Percentiles rank a stretch among this genome's conserved stretches.
Conservation (phyloP, 495 filamentous ascomycete genomes). For the Durotheca rogersii region DNA sequence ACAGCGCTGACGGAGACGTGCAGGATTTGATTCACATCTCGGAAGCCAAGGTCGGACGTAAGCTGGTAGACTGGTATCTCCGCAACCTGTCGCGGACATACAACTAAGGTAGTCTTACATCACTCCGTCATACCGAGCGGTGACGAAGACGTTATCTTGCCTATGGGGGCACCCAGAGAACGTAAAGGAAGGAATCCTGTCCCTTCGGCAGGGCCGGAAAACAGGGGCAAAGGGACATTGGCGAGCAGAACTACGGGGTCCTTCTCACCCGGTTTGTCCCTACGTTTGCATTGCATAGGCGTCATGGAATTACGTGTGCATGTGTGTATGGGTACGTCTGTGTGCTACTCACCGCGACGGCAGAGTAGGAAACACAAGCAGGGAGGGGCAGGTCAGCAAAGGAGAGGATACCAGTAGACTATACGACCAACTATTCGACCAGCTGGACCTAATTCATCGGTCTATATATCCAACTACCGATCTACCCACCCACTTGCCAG, state of each 20-base stretch:
- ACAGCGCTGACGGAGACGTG: slow-evolving; percentile 30
- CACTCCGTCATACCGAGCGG: too few relatives aligned
- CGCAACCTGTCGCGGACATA: slow-evolving; percentile 94
- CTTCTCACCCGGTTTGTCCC: slow-evolving; percentile 14
- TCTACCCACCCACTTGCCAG: too few relatives aligned
- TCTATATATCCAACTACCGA: too few relatives aligned
- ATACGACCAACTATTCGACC: too few relatives aligned
- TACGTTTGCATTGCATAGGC: slow-evolving; percentile 34
- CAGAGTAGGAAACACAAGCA: too few relatives aligned
- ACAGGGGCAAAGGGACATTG: background rate
- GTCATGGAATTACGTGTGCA: too few relatives aligned
- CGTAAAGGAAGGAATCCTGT: background rate
- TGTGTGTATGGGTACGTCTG: too few relatives aligned
- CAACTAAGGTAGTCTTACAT: slow-evolving; percentile 44
- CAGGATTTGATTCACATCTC: slow-evolving; percentile 96
- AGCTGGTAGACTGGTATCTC: slow-evolving; percentile 98
- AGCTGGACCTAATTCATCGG: too few relatives aligned
- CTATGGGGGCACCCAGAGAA: too few relatives aligned
- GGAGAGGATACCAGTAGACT: too few relatives aligned
- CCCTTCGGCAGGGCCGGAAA: slow-evolving; percentile 6
- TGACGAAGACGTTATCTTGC: background rate
- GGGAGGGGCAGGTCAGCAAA: too few relatives aligned
- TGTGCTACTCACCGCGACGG: too few relatives aligned
- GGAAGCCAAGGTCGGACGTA: slow-evolving; percentile 95
- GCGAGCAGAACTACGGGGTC: slow-evolving; percentile 4